Conservation (phyloP, 768 basidiomycete species). For the Podaxis sp. region DNA sequence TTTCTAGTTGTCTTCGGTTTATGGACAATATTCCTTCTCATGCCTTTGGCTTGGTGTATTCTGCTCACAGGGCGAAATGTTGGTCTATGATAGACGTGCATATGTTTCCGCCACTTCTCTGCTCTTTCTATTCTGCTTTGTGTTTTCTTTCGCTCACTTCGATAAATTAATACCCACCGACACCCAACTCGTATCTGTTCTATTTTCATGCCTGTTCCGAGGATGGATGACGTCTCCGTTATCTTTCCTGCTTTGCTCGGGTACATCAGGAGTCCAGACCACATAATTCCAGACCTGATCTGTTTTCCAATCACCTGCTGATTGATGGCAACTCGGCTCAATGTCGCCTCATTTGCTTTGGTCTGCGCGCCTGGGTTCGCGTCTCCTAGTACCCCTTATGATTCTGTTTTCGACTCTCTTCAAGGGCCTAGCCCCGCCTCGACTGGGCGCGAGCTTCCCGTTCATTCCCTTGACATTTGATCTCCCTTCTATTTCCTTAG, state of each 20-base stretch:
- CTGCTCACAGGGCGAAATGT: neutral
- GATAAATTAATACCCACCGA: neutral
- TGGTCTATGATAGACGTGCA: neutral
- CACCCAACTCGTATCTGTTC: neutral
- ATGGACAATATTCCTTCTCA: neutral
- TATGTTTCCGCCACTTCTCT: neutral
- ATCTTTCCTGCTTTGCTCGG: neutral
- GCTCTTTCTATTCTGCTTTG: constrained; percentile 1
- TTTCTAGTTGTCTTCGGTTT: constrained; percentile 6
- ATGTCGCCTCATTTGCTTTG: neutral
- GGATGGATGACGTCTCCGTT: neutral
- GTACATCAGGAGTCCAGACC: constrained; percentile 6
- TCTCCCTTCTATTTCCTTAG: constrained; percentile 15
- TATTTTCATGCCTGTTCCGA: neutral
- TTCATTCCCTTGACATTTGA: constrained; percentile 9
- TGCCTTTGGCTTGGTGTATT: neutral
- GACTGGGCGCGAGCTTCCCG: constrained; percentile 7
- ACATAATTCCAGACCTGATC: neutral
- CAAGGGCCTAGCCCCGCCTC: constrained; percentile 16
- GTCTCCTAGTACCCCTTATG: neutral
- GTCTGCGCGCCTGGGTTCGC: neutral
- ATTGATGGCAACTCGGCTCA: constrained; percentile 7
- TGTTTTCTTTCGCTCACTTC: neutral
- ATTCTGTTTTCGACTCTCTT: constrained; percentile 4
- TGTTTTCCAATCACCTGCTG: neutral